A percentile compares a stretch with the other conserved stretches of the same genome.
Conservation (phyloP, 495 filamentous ascomycete genomes). For the Echria macrotheca region DNA sequence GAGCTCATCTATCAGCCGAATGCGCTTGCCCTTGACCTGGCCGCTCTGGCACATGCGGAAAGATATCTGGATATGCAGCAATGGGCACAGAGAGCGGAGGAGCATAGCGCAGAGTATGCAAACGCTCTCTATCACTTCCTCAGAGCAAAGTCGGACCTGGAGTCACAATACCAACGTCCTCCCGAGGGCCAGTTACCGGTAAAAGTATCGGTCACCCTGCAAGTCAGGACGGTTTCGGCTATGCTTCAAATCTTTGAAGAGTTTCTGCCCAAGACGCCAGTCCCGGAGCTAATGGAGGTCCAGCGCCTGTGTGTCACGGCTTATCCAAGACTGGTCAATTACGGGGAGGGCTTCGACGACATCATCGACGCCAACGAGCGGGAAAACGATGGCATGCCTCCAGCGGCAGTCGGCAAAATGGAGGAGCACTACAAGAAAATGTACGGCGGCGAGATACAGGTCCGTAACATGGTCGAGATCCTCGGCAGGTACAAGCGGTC, state of each 20-base stretch:
- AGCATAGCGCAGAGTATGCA: slow-evolving; percentile 57
- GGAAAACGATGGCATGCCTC: slow-evolving; percentile 69
- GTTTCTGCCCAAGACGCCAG: slow-evolving; percentile 41
- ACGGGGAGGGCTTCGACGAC: slow-evolving; percentile 84
- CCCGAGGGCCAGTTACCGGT: slow-evolving; percentile 50
- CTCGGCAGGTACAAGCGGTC: slow-evolving; percentile 83
- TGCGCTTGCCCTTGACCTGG: slow-evolving; percentile 82
- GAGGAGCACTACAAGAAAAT: slow-evolving; percentile 94
- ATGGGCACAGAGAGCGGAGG: slow-evolving; percentile 67
- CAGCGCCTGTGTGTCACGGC: slow-evolving; percentile 85
- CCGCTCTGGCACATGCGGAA: slow-evolving; percentile 79
- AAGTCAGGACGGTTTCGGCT: slow-evolving; percentile 77
- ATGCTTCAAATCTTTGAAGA: slow-evolving; percentile 76
- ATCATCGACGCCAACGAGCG: slow-evolving; percentile 81
- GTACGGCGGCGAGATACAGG: slow-evolving; percentile 81
- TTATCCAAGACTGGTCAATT: slow-evolving; percentile 95
- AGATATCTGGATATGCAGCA: slow-evolving; percentile 71
- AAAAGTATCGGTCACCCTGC: slow-evolving; percentile 52
- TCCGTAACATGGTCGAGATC: slow-evolving; percentile 72
- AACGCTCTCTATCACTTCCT: slow-evolving; percentile 66
- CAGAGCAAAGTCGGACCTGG: slow-evolving; percentile 74
- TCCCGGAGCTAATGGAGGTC: slow-evolving; percentile 50
- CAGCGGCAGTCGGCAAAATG: slow-evolving; percentile 82
- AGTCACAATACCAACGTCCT: slow-evolving; percentile 60
- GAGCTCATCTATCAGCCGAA: slow-evolving; percentile 68